A percentile compares a stretch with the other conserved stretches of the same genome.
Evolutionary conservation across 495 filamentous ascomycete genomes (phyloP).

Genomic region (Platismatia glauca): DNA sequence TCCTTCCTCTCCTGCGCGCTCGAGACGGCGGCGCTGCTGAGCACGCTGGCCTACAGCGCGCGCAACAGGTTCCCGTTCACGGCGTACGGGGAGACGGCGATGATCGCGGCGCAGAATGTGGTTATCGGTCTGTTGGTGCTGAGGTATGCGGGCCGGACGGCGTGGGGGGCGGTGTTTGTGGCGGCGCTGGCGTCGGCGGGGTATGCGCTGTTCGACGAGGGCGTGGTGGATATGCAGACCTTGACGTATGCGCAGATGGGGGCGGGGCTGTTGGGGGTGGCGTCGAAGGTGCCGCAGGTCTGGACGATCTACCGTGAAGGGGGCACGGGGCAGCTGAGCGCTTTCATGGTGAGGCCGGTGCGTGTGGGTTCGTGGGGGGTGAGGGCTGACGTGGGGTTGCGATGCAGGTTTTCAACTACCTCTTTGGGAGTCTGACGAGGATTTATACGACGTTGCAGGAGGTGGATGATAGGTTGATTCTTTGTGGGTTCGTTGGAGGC

Average conservation of each 20-base stretch:
- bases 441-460: slow-evolving; percentile 97
- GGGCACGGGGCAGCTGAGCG: slow-evolving; percentile 88
- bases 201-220: slow-evolving; percentile 54
- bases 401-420: slow-evolving; percentile 90
- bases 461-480: slow-evolving; percentile 87
- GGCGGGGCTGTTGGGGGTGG: slow-evolving; percentile 71
- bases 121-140: slow-evolving; percentile 77
- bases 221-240: slow-evolving; percentile 55
- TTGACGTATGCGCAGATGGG: slow-evolving; percentile 75
- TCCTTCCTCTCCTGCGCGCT: slow-evolving; percentile 85
- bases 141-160: slow-evolving; percentile 57
- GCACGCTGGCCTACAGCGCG: slow-evolving; percentile 80
- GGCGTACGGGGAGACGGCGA: slow-evolving; percentile 87
- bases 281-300: slow-evolving; percentile 91
- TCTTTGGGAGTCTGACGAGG: slow-evolving; percentile 77
- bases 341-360: slow-evolving; percentile 62
- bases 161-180: slow-evolving; percentile 62
- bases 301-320: slow-evolving; percentile 70
- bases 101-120: slow-evolving; percentile 87
- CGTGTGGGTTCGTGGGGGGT: not conserved
- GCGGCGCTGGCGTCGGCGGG: slow-evolving; percentile 59
- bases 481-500: slow-evolving; percentile 85
- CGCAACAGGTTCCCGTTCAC: slow-evolving; percentile 88
- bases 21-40: slow-evolving; percentile 76
- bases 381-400: not conserved